phyloP scores from a whole-genome alignment of 2,329 filamentous ascomycete genomes.

The Xylaria arbuscula region DNA sequence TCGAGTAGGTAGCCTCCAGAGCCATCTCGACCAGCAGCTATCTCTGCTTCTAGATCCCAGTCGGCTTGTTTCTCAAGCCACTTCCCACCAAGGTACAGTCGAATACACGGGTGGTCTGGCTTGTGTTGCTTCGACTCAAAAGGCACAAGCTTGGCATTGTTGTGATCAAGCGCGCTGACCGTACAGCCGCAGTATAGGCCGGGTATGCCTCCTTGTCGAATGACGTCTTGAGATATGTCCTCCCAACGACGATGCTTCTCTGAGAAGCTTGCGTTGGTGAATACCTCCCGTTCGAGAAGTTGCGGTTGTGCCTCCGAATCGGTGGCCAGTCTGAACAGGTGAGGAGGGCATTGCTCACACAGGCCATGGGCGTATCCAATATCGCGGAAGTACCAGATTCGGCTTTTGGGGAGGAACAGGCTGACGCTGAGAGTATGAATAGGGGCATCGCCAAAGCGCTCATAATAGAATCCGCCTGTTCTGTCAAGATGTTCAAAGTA shows the following conservation, averaged over 20 bases:
- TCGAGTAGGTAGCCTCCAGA: conserved; percentile 55
- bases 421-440: conserved; percentile 66
- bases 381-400: conserved; percentile 63
- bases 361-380: conserved; percentile 59
- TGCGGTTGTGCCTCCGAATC: conserved; percentile 35
- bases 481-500: conserved; percentile 64
- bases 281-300: conserved; percentile 26
- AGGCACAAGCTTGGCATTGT: conserved; percentile 60
- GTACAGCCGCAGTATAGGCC: conserved; percentile 55
- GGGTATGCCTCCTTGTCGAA: conserved; percentile 51
- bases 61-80: conserved; percentile 57
- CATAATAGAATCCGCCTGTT: conserved; percentile 61
- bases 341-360: conserved; percentile 54
- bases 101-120: conserved; percentile 59
- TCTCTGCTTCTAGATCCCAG: conserved; percentile 56
- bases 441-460: conserved; percentile 60
- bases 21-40: conserved; percentile 56
- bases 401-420: conserved; percentile 63
- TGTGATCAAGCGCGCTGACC: conserved; percentile 57
- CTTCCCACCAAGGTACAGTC: conserved; percentile 56
- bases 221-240: conserved; percentile 53
- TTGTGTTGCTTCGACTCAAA: conserved; percentile 60
- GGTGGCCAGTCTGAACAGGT: conserved; percentile 39
- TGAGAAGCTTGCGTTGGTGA: conserved; percentile 43
- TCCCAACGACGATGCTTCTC: conserved; percentile 54